phyloP scores from a whole-genome alignment of 768 basidiomycete genomes.

The Kwoniella sp. region DNA sequence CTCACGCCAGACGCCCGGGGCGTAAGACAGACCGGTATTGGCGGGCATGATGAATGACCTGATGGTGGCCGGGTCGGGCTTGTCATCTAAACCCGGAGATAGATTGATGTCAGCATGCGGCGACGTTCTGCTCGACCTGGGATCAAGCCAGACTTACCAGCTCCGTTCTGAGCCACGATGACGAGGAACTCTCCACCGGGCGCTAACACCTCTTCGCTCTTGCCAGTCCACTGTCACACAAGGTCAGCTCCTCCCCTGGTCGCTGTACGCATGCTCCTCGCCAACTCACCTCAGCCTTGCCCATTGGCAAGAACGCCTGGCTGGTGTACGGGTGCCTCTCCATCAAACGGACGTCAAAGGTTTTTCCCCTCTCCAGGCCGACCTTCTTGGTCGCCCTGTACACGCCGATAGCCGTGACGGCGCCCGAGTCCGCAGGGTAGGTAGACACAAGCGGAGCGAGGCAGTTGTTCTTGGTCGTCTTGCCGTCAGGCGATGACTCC shows the following conservation, averaged over 20 bases:
- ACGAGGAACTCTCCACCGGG: slow-evolving; percentile 66
- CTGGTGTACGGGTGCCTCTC: slow-evolving; percentile 83
- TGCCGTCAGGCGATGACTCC: slow-evolving; percentile 75
- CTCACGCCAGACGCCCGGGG: slow-evolving; percentile 85
- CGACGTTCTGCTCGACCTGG: not conserved
- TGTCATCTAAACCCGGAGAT: slow-evolving; percentile 55
- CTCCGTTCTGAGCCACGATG: slow-evolving; percentile 76
- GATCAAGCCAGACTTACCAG: slow-evolving; percentile 37
- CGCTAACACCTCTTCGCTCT: slow-evolving; percentile 52
- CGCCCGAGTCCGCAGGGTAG: slow-evolving; percentile 61
- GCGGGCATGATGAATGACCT: slow-evolving; percentile 76
- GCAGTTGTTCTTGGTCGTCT: slow-evolving; percentile 84
- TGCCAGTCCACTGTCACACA: slow-evolving; percentile 47
- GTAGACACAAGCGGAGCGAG: slow-evolving; percentile 62
- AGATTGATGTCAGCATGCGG: not conserved
- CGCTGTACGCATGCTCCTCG: too few relatives aligned
- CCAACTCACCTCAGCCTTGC: slow-evolving; percentile 52
- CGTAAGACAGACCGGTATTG: slow-evolving; percentile 79
- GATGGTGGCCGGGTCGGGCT: slow-evolving; percentile 68
- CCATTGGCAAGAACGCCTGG: slow-evolving; percentile 95
- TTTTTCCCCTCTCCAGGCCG: slow-evolving; percentile 53
- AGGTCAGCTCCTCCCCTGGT: not conserved
- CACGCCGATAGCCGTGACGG: slow-evolving; percentile 69
- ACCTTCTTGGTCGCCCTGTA: slow-evolving; percentile 71
- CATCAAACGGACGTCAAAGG: slow-evolving; percentile 64